Evolutionary conservation across 345 rosid species (phyloP).

Genomic region (Eucalyptus cloeziana): DNA sequence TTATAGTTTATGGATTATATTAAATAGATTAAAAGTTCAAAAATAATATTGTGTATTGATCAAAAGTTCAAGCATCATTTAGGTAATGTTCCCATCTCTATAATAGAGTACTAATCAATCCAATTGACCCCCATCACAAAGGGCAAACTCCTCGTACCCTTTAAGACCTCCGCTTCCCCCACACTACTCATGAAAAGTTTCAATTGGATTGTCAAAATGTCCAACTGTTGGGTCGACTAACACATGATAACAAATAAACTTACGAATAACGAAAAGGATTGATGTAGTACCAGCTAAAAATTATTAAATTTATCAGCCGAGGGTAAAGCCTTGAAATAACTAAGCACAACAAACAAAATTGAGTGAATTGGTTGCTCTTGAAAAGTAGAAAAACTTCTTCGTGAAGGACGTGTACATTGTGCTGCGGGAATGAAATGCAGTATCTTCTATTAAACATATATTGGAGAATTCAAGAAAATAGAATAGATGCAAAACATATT

Average conservation of each 20-base stretch:
- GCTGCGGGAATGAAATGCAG: neutral
- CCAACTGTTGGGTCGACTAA: no score
- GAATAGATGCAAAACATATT: neutral
- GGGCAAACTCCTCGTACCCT: neutral
- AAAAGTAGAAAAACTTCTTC: neutral
- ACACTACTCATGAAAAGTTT: no score
- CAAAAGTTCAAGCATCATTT: neutral
- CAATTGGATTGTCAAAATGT: no score
- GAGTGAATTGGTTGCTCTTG: neutral
- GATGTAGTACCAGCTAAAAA: neutral
- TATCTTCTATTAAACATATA: neutral
- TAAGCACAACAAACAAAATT: neutral
- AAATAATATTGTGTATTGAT: no score
- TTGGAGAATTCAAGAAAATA: neutral
- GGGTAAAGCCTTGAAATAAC: neutral
- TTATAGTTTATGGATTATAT: no score
- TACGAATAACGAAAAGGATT: neutral
- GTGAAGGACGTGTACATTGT: neutral
- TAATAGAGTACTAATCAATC: neutral
- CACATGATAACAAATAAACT: no score
- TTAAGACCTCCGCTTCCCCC: no score
- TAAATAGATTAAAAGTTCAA: no score
- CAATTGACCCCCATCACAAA: neutral
- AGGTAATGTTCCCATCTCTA: neutral
- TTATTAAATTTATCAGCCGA: neutral